These are phyloP conservation scores for Oryza coarctata DNA, from an alignment of 176 grass and related monocot species.

Conservation along the genomic window DNA sequence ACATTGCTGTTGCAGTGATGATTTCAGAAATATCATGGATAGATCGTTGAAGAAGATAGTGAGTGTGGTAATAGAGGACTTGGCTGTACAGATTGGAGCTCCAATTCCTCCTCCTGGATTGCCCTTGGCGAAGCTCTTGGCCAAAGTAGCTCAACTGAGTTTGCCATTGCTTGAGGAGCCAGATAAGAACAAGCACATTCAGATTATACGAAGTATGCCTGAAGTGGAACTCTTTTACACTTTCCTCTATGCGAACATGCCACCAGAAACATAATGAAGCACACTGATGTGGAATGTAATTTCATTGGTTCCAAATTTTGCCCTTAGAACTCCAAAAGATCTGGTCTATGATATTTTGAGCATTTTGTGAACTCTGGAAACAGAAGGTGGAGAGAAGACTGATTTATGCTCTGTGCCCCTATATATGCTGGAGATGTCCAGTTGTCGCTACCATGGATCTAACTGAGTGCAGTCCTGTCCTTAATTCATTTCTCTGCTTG, in stretches of 20 bases:
- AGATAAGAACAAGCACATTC: conserved; percentile 73
- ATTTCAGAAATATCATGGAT: conserved; percentile 87
- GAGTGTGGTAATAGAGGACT: conserved; percentile 51
- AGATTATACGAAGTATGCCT: conserved; percentile 66
- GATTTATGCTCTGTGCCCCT: neutral
- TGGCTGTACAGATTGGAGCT: conserved; percentile 39
- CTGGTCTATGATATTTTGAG: neutral
- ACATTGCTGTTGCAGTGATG: conserved; percentile 51
- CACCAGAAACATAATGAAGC: conserved; percentile 33
- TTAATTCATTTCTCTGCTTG: neutral
- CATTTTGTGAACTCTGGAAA: conserved; percentile 2
- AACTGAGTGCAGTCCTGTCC: neutral
- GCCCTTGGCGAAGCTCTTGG: conserved; percentile 78
- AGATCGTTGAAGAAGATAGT: conserved; percentile 70
- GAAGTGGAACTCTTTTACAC: conserved; percentile 92
- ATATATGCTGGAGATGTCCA: conserved; percentile 30
- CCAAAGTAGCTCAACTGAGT: conserved; percentile 66
- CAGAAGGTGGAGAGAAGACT: neutral
- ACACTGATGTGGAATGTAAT: neutral
- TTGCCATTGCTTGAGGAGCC: conserved; percentile 79
- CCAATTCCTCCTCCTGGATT: conserved; percentile 49
- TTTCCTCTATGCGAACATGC: conserved; percentile 84
- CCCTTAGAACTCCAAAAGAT: neutral
- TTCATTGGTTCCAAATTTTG: conserved; percentile 26
- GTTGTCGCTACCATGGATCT: conserved; percentile 18